Percentiles rank a stretch among this genome's conserved stretches.
Evolutionary conservation across 2,329 filamentous ascomycete genomes (phyloP).

Genomic region (Colletotrichum spinosum): DNA sequence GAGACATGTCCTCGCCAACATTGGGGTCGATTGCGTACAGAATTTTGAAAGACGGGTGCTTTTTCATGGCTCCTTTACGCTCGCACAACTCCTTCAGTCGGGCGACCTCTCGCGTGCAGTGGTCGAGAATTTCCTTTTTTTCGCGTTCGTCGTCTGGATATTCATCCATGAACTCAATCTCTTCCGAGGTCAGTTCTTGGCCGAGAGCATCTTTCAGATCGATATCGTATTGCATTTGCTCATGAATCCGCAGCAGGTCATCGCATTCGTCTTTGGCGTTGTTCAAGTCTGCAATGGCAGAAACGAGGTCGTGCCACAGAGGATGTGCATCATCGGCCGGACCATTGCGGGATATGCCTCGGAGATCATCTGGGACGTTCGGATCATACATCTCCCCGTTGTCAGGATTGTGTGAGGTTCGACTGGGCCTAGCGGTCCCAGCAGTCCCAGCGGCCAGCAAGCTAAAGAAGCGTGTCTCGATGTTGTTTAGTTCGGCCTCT

Average conservation of each 20-base stretch:
- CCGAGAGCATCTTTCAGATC: slow-evolving; percentile 45
- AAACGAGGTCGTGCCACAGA: slow-evolving; percentile 57
- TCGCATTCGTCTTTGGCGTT: slow-evolving; percentile 59
- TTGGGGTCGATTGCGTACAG: slow-evolving; percentile 53
- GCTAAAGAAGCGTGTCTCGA: slow-evolving; percentile 54
- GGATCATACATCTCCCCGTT: slow-evolving; percentile 24
- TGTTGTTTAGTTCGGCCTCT: slow-evolving; percentile 47
- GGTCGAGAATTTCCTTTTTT: slow-evolving; percentile 48
- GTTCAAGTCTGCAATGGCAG: slow-evolving; percentile 57
- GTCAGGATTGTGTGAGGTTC: slow-evolving; percentile 18
- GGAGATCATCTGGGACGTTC: slow-evolving; percentile 47
- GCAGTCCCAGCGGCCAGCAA: slow-evolving; percentile 42
- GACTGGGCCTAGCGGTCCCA: too few relatives aligned
- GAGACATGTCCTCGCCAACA: slow-evolving; percentile 55
- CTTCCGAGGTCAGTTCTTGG: slow-evolving; percentile 48
- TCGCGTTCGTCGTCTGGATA: slow-evolving; percentile 52
- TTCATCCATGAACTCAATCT: slow-evolving; percentile 57
- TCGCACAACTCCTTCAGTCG: slow-evolving; percentile 54
- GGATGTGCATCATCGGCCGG: slow-evolving; percentile 58
- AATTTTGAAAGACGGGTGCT: slow-evolving; percentile 53
- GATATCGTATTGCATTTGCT: slow-evolving; percentile 52
- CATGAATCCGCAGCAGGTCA: slow-evolving; percentile 55
- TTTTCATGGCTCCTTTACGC: slow-evolving; percentile 55
- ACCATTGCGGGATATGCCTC: slow-evolving; percentile 49
- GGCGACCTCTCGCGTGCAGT: slow-evolving; percentile 48